Base-by-base conservation (phyloP, 2,329 filamentous ascomycete genomes). In the Alternaria angustiovoidea region DNA sequence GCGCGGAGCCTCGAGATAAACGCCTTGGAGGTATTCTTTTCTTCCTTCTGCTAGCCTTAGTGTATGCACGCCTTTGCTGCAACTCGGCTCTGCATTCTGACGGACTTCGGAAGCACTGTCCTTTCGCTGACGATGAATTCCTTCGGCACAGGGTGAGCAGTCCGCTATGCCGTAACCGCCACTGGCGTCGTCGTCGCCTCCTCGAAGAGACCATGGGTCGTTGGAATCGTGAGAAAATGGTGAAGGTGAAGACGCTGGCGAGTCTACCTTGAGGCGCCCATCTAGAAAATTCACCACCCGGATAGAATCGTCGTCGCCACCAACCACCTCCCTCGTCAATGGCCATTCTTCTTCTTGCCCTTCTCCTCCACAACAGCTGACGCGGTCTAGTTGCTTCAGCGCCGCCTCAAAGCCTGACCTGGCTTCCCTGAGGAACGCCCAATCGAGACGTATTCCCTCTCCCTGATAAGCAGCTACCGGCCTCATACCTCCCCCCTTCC, bases 401-500 rank as follows among this genome's bases (percentile, higher is more conserved):
- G 22, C 51, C 22, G n/a, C 32, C n/a, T 47, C 51, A 20, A 60
- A 49, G 2, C 54, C 36, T 43, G 48, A 56, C 24, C 18, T 36
- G n/a, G 51, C 34, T 38, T 49, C 43, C 34, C 24, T 41, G 2
- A 53, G 18, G n/a, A 47, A 43, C 16, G 32, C 48, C 9, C 34
- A 24, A 14, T 42, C 57, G 28, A 30, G 43, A 18, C 43, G 38
- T 12, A 61, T n/a, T 39, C 18, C 20, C 41, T 48, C 57, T 16
- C 44, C 49, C 16, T 59, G 57, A 28, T 58, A 41, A 26, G 48
- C 36, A 11, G 42, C 34, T 12, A 46, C 24, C 26, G 51, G 41
- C 18, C 38, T 54, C 12, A 39, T 28, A 18, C 14, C 24, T 18
- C 26, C 42, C 30, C 41, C 32, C 47, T 36, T 39, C 12, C 32